Evolutionary conservation across 2,329 filamentous ascomycete species (phyloP).

Genomic region (Penicillium thymicola): DNA sequence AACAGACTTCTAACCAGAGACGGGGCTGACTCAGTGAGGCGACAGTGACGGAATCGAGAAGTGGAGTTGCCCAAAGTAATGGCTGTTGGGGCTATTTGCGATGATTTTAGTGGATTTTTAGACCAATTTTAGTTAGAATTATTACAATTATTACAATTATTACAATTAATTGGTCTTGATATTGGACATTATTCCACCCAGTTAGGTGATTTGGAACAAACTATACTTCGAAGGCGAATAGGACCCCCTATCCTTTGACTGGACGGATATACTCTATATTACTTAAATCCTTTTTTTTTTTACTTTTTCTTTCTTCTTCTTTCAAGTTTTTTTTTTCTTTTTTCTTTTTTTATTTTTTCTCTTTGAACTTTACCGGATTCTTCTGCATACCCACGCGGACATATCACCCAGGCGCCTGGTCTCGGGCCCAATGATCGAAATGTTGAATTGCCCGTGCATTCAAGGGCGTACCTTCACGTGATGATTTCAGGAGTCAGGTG

Average conservation of each 20-base stretch:
- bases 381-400: constrained; percentile 1
- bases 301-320: background rate
- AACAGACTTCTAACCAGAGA: constrained; percentile 8
- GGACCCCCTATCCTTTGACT: background rate
- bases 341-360: background rate
- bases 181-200: background rate
- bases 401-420: background rate
- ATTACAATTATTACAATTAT: background rate
- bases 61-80: constrained; percentile 21
- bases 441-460: constrained; percentile 1
- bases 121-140: background rate
- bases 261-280: background rate
- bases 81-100: background rate
- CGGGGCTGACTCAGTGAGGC: constrained; percentile 24
- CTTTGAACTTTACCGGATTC: background rate
- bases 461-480: background rate
- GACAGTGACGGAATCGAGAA: constrained; percentile 24
- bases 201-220: background rate
- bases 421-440: background rate
- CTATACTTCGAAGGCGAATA: background rate
- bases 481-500: background rate
- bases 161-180: background rate
- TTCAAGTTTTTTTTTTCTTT: background rate
- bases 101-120: background rate
- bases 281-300: background rate